These are phyloP conservation scores for Magnusiomyces ingens DNA, from an alignment of 1,139 yeast species.

Conservation along the genomic window DNA sequence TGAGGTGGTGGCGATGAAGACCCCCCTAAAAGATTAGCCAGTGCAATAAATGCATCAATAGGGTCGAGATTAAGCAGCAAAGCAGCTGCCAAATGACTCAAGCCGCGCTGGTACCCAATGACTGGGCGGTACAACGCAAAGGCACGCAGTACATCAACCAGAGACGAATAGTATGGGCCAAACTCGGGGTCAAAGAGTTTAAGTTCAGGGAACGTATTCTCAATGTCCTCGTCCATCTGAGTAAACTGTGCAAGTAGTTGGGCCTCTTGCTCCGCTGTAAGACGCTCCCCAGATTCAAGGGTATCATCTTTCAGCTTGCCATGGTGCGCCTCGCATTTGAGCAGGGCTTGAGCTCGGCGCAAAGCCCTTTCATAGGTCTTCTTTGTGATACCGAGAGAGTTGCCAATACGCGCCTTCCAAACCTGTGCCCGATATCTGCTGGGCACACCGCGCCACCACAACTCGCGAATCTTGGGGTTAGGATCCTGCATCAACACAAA, in stretches of 20 bases:
- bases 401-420: constrained; percentile 48
- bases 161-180: constrained; percentile 34
- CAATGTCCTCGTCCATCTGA: constrained; percentile 30
- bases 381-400: constrained; percentile 26
- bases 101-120: constrained; percentile 25
- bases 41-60: constrained; percentile 39
- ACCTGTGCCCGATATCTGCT: constrained; percentile 40
- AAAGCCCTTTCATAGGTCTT: constrained; percentile 22
- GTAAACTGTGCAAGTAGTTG: constrained; percentile 18
- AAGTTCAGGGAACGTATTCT: constrained; percentile 40
- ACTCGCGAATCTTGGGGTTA: constrained; percentile 41
- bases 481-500: constrained; percentile 22
- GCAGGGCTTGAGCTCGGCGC: constrained; percentile 15
- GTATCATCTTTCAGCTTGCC: not conserved
- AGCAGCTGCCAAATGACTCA: constrained; percentile 37
- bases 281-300: not conserved
- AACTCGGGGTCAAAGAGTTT: constrained; percentile 36
- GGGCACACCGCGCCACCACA: constrained; percentile 68
- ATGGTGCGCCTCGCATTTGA: constrained; percentile 2
- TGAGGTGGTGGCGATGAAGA: too few relatives aligned
- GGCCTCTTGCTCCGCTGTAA: constrained; percentile 13
- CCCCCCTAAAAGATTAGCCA: constrained; percentile 38
- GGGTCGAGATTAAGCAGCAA: constrained; percentile 38
- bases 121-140: constrained; percentile 29
- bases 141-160: constrained; percentile 31